A percentile compares a stretch with the other conserved stretches of the same genome.
Conservation (phyloP, 306 rosid species). For the Vigna trinervia region DNA sequence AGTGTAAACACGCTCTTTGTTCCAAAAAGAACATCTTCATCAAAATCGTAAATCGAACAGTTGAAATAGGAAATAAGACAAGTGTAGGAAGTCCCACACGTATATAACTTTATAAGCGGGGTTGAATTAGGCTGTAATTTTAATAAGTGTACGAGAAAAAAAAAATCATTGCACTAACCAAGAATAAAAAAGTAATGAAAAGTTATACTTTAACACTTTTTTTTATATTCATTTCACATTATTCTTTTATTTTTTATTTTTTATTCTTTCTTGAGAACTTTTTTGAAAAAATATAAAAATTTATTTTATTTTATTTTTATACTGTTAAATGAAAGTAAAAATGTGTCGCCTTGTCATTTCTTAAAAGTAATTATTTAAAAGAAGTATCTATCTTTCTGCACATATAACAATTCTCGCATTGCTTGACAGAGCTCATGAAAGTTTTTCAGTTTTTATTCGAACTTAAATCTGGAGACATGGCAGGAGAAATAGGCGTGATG, state of each 20-base stretch:
- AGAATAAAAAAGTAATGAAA: background rate
- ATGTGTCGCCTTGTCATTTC: too few species aligned
- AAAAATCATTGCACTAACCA: background rate
- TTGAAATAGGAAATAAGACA: background rate
- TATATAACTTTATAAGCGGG: too few species aligned
- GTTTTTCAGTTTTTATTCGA: slow-evolving; percentile 64
- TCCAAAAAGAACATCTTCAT: slow-evolving; percentile 23
- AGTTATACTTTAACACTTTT: too few species aligned
- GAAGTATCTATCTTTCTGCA: slow-evolving; percentile 31
- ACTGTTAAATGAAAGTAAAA: too few species aligned
- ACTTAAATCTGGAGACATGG: slow-evolving; percentile 71
- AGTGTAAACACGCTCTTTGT: slow-evolving; percentile 4
- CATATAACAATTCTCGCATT: slow-evolving; percentile 14
- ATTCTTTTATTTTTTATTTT: too few species aligned
- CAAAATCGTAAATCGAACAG: slow-evolving; percentile 6
- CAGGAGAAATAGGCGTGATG: slow-evolving; percentile 82
- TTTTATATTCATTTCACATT: too few species aligned
- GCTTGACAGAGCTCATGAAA: slow-evolving; percentile 40
- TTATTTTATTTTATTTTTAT: too few species aligned
- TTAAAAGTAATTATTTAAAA: background rate
- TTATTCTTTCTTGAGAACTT: too few species aligned
- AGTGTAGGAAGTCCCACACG: background rate
- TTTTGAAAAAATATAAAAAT: too few species aligned
- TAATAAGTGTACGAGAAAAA: background rate
- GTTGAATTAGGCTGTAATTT: too few species aligned